These are phyloP conservation scores for Phlegmacium glaucopus DNA, from an alignment of 768 basidiomycete genomes.

Conservation along the genomic window DNA sequence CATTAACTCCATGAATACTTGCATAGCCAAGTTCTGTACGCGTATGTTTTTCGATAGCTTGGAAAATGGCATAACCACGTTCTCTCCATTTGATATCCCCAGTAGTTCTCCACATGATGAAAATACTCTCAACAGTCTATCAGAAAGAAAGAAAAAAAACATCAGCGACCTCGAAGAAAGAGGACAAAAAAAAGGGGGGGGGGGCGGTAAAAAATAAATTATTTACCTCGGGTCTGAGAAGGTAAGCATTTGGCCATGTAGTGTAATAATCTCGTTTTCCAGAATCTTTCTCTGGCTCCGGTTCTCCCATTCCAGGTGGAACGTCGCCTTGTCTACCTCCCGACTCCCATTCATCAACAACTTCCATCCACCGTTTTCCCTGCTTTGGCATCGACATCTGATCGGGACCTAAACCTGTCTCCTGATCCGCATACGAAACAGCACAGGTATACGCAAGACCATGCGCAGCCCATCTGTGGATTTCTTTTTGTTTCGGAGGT, in stretches of 20 bases:
- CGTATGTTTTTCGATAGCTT: constrained; percentile 55
- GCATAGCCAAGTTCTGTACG: constrained; percentile 59
- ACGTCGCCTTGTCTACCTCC: constrained; percentile 31
- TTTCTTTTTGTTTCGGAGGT: constrained; percentile 29
- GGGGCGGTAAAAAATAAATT: neutral
- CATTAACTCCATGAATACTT: constrained; percentile 45
- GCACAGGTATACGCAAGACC: constrained; percentile 71
- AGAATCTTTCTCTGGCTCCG: constrained; percentile 18
- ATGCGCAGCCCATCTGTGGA: constrained; percentile 68
- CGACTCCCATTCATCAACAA: constrained; percentile 42
- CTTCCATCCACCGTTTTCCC: constrained; percentile 44
- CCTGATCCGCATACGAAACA: constrained; percentile 62
- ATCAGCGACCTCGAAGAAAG: neutral
- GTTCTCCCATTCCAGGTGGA: constrained; percentile 45
- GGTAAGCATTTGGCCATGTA: constrained; percentile 34
- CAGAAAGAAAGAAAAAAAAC: constrained; percentile 3
- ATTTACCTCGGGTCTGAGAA: constrained; percentile 67
- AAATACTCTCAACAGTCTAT: constrained; percentile 71
- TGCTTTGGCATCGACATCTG: constrained; percentile 33
- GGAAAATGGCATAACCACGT: constrained; percentile 66
- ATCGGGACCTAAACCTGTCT: constrained; percentile 65
- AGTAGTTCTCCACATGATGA: constrained; percentile 65
- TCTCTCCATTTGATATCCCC: constrained; percentile 67
- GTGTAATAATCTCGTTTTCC: constrained; percentile 49
- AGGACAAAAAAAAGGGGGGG: neutral